Evolutionary conservation across 805 yeast species (phyloP).

Genomic region (Clavispora asparagi): DNA sequence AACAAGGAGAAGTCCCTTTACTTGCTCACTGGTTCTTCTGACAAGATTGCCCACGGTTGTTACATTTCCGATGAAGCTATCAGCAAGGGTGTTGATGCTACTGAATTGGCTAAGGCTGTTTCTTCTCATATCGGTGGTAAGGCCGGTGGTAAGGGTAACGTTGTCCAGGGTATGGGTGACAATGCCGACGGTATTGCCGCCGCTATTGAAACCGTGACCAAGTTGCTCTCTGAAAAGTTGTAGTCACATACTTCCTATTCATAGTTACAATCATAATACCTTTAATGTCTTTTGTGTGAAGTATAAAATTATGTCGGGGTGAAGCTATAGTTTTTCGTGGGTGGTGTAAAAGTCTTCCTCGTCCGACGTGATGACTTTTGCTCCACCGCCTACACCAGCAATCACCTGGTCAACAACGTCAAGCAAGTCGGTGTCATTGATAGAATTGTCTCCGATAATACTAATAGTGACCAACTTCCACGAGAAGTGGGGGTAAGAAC

Average conservation of each 20-base stretch:
- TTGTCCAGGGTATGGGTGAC: slow-evolving; percentile 96
- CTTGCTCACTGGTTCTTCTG: slow-evolving; percentile 65
- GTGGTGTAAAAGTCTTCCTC: slow-evolving; percentile 50
- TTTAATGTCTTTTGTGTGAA: background rate
- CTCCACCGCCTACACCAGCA: slow-evolving; percentile 42
- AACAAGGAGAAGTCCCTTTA: slow-evolving; percentile 72
- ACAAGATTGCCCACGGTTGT: slow-evolving; percentile 93
- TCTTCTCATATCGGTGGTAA: slow-evolving; percentile 83
- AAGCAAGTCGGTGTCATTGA: slow-evolving; percentile 27
- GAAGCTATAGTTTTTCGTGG: slow-evolving; percentile 1
- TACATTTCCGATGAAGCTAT: slow-evolving; percentile 71
- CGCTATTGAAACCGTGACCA: slow-evolving; percentile 70
- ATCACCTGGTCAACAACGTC: slow-evolving; percentile 44
- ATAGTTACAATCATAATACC: background rate
- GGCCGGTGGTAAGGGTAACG: slow-evolving; percentile 97
- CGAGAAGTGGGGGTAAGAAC: slow-evolving; percentile 78
- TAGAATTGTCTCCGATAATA: slow-evolving; percentile 53
- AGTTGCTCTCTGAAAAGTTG: slow-evolving; percentile 57
- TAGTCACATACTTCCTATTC: slow-evolving; percentile 7
- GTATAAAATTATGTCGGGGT: background rate
- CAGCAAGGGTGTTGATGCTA: slow-evolving; percentile 66
- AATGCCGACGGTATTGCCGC: slow-evolving; percentile 61
- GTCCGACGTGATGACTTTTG: slow-evolving; percentile 50
- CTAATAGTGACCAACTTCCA: slow-evolving; percentile 66
- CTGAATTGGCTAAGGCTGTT: slow-evolving; percentile 69